A percentile compares a stretch with the other conserved stretches of the same genome.
phyloP scores from a whole-genome alignment of 2,329 filamentous ascomycete genomes.

The Ophioceras dolichostomum region DNA sequence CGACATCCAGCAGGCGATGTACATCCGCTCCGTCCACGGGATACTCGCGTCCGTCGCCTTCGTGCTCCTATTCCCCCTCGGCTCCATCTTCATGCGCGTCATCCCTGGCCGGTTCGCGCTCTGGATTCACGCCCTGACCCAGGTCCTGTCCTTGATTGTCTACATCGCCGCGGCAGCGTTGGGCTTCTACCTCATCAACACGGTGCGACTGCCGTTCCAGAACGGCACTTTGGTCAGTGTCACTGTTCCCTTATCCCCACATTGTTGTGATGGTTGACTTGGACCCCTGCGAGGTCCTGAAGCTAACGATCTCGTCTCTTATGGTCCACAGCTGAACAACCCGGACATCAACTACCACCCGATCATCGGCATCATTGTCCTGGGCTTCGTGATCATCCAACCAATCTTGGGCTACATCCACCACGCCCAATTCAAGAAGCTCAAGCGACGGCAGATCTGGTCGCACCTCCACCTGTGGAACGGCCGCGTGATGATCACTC shows the following conservation, averaged over 20 bases:
- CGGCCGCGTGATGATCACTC: conserved; percentile 23
- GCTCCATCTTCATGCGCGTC: conserved; percentile 27
- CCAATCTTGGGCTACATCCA: conserved; percentile 28
- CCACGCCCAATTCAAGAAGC: conserved; percentile 24
- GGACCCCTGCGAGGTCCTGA: too few relatives aligned
- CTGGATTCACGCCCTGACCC: conserved; percentile 24
- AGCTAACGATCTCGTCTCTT: background rate
- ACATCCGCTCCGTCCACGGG: conserved; percentile 25
- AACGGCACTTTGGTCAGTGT: conserved; percentile 19
- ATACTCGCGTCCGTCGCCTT: conserved; percentile 26
- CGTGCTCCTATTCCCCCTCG: conserved; percentile 29
- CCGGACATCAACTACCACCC: conserved; percentile 25
- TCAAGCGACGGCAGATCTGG: conserved; percentile 24
- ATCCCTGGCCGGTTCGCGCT: conserved; percentile 22
- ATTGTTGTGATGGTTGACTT: too few relatives aligned
- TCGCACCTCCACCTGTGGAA: conserved; percentile 29
- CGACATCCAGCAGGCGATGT: conserved; percentile 14
- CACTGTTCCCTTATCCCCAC: too few relatives aligned
- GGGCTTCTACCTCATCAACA: conserved; percentile 26
- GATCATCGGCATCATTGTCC: conserved; percentile 30
- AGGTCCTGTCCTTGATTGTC: conserved; percentile 22
- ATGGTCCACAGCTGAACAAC: conserved; percentile 17
- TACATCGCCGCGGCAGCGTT: conserved; percentile 26
- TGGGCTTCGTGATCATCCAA: conserved; percentile 25
- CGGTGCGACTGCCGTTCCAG: conserved; percentile 17